These are phyloP conservation scores for Metschnikowia reukaufii DNA, from an alignment of 805 yeast genomes.

Conservation along the genomic window DNA sequence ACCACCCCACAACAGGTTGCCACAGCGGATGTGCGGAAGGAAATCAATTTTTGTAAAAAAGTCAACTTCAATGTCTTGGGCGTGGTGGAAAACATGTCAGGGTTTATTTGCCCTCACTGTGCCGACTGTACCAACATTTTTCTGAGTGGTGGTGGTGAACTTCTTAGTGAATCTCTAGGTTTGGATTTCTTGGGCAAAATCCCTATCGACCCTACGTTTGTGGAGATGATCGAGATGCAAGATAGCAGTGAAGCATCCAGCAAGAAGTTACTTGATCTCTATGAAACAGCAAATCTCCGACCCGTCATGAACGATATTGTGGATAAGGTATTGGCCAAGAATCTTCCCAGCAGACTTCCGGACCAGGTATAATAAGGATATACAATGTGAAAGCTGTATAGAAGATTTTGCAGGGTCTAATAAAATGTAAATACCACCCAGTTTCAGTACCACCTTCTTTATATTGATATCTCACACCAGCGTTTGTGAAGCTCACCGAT, in stretches of 20 bases:
- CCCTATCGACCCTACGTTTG: constrained; percentile 92
- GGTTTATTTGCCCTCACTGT: constrained; percentile 93
- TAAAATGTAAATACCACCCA: no score
- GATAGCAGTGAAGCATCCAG: constrained; percentile 25
- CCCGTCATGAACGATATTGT: constrained; percentile 39
- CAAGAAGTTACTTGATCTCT: constrained; percentile 32
- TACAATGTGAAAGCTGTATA: no score
- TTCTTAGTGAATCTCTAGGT: constrained; percentile 58
- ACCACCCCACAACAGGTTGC: constrained; percentile 96
- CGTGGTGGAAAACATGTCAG: constrained; percentile 93
- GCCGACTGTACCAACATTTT: constrained; percentile 89
- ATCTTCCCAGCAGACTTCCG: constrained; percentile 24
- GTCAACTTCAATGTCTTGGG: constrained; percentile 82
- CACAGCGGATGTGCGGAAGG: constrained; percentile 91
- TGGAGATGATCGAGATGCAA: constrained; percentile 78
- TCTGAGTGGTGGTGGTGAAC: constrained; percentile 88
- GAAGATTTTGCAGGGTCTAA: no score
- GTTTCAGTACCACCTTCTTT: no score
- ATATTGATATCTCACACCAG: no score
- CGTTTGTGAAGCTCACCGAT: no score
- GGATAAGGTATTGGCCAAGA: constrained; percentile 33
- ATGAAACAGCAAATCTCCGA: constrained; percentile 35
- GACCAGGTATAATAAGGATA: no score
- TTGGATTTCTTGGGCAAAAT: constrained; percentile 79
- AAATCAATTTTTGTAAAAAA: constrained; percentile 86